A percentile compares a stretch with the other conserved stretches of the same genome.
These are phyloP conservation scores for Sporobolus alterniflorus DNA, from an alignment of 202 grass and related monocot genomes.

Conservation along the genomic window DNA sequence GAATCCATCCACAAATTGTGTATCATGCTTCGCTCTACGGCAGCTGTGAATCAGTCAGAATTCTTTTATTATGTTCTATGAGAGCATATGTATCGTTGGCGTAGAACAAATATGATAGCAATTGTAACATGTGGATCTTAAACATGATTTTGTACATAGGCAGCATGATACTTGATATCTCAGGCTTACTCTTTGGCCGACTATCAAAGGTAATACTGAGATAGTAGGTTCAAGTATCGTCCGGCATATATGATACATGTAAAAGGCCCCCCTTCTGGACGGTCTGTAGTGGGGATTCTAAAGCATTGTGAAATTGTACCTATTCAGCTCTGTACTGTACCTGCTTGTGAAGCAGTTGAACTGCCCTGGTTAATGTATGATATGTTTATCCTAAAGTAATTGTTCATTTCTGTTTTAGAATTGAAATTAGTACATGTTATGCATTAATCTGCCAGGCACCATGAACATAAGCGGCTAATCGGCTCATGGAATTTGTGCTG, in stretches of 20 bases:
- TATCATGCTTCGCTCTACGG: background rate
- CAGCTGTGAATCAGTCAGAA: background rate
- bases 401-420: background rate
- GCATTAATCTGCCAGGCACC: background rate
- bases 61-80: background rate
- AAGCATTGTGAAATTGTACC: slow-evolving; percentile 38
- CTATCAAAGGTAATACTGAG: background rate
- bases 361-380: slow-evolving; percentile 28
- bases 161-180: slow-evolving; percentile 29
- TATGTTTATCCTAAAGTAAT: background rate
- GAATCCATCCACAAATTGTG: background rate
- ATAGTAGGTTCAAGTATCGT: slow-evolving; percentile 27
- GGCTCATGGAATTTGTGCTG: background rate
- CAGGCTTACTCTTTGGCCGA: slow-evolving; percentile 7
- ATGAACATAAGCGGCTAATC: background rate
- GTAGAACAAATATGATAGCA: background rate
- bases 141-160: slow-evolving; percentile 58
- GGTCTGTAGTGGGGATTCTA: slow-evolving; percentile 25
- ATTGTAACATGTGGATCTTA: slow-evolving; percentile 10
- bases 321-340: slow-evolving; percentile 54
- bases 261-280: background rate
- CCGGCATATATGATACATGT: slow-evolving; percentile 6
- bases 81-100: background rate
- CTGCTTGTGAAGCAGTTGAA: slow-evolving; percentile 50
- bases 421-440: background rate